Conservation (phyloP, 495 filamentous ascomycete genomes). For the Penicillium bovifimosum region DNA sequence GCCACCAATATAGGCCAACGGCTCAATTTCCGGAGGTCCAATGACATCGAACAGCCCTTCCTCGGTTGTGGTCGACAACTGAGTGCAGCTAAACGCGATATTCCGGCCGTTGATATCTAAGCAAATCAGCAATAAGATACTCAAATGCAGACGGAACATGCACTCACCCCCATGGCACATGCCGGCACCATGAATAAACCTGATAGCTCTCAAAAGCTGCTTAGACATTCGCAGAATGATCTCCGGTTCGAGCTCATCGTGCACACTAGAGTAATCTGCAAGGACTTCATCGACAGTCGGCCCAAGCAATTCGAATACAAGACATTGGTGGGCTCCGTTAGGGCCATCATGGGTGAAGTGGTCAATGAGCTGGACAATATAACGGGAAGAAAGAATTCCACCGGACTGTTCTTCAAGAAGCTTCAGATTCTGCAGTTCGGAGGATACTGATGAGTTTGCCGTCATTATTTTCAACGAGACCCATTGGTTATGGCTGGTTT, state of each 20-base stretch:
- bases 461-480: constrained; percentile 36
- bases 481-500: constrained; percentile 22
- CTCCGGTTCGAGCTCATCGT: constrained; percentile 17
- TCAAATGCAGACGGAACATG: neutral
- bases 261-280: constrained; percentile 14
- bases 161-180: constrained; percentile 29
- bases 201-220: constrained; percentile 25
- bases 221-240: constrained; percentile 22
- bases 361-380: constrained; percentile 35
- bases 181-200: constrained; percentile 26
- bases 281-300: constrained; percentile 22
- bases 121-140: constrained; percentile 2
- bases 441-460: constrained; percentile 11
- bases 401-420: constrained; percentile 2
- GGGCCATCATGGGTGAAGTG: constrained; percentile 34
- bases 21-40: constrained; percentile 23
- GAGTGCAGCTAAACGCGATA: constrained; percentile 13
- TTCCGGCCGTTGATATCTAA: constrained; percentile 18
- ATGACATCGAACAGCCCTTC: constrained; percentile 25
- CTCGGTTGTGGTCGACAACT: constrained; percentile 8
- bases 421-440: constrained; percentile 13
- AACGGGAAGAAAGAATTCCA: constrained; percentile 8
- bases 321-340: constrained; percentile 41
- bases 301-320: constrained; percentile 42
- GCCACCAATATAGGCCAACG: constrained; percentile 24